Evolutionary conservation across 2,329 filamentous ascomycete species (phyloP), one percentile per base, ranked within the genome.

Genomic region (Trichoderma lentiforme): DNA sequence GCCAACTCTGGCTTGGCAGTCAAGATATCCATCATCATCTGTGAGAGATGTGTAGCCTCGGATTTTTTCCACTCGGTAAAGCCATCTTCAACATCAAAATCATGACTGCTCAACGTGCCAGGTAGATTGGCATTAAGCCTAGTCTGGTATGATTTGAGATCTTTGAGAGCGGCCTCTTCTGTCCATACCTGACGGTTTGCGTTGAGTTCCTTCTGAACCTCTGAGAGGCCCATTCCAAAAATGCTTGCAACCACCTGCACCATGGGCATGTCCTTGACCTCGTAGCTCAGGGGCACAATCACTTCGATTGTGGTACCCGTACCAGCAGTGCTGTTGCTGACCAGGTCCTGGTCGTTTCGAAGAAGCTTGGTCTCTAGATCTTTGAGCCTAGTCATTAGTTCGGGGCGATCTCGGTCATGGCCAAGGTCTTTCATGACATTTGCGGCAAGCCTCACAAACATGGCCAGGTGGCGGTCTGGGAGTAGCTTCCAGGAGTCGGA

Each of bases 191-290:
- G 86, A 75, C 92, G 92, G 81, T 97, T 89, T 63, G 90, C 88
- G 81, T 97, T 92, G 78, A 99, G 93, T 77, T 98, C 95, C 57
- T 89, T 88, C 82, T 99, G 96, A 6, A 95, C 91, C 75, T 96
- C 91, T 1, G 91, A 90, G 75, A 92, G 90, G 57, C 90, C 90
- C 72, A 95, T 86, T 58, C 92, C 92, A 82, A 98, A 99, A 74
- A 98, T 93, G 76, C 88, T 91, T 65, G 92, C 93, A 30, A 99
- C 95, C 43, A 92, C 89, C 80, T 96, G 92, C 32, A 97, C 96
- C 82, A 98, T 88, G 47, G 91, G 91, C 96, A 99, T 99, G 79
- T 99, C 96, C 82, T 96, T 97, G 79, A 98, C 92, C 81, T 98
- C 93, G 81, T 97, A 93, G 78, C 90, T 96, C 72, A 97, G 84